Percentiles rank a stretch among this genome's conserved stretches.
Conservation (phyloP, 345 rosid species). For the Pistacia atlantica region DNA sequence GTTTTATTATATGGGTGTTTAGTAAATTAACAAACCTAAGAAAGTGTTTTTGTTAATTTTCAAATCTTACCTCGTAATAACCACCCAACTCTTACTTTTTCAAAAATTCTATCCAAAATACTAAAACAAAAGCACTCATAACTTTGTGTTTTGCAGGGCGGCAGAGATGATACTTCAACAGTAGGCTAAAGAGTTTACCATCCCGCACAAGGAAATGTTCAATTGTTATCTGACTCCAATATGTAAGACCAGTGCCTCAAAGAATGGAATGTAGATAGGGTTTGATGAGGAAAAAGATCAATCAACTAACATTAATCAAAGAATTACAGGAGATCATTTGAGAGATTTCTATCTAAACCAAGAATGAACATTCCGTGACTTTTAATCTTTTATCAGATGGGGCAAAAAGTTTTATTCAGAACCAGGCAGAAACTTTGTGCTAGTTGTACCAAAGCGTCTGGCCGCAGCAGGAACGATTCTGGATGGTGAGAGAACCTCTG, state of each 20-base stretch:
- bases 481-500: slow-evolving; percentile 71
- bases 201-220: too few species aligned
- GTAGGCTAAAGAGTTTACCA: too few species aligned
- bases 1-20: too few species aligned
- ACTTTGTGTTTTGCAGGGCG: too few species aligned
- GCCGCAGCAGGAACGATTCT: slow-evolving; percentile 59
- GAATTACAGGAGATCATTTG: slow-evolving; percentile 7
- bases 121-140: too few species aligned
- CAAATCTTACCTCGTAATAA: too few species aligned
- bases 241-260: neutral
- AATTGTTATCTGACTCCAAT: too few species aligned
- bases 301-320: slow-evolving; percentile 13
- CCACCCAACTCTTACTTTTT: too few species aligned
- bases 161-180: too few species aligned
- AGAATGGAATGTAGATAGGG: neutral
- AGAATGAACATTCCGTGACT: slow-evolving; percentile 5
- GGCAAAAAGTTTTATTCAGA: slow-evolving; percentile 40
- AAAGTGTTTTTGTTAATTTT: too few species aligned
- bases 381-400: neutral
- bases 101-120: too few species aligned
- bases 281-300: neutral
- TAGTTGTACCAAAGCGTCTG: slow-evolving; percentile 60
- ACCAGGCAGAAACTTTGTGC: slow-evolving; percentile 77
- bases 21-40: too few species aligned
- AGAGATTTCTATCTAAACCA: neutral